A percentile compares a stretch with the other conserved stretches of the same genome.
These are phyloP conservation scores for Aphanomyces cochlioides DNA, from an alignment of 352 stramenopile species.

Conservation along the genomic window DNA sequence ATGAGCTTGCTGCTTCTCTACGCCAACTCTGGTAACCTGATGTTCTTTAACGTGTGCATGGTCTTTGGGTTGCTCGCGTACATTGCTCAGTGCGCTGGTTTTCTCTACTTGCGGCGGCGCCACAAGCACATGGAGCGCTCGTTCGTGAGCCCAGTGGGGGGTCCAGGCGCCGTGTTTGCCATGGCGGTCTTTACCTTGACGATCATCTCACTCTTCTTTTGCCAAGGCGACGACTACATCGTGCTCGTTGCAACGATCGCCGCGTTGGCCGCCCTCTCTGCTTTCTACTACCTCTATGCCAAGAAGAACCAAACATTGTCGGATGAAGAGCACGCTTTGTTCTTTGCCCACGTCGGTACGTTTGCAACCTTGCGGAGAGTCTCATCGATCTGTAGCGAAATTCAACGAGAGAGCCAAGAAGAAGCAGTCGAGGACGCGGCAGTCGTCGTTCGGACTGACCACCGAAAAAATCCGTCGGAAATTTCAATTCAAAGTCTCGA, in stretches of 20 bases:
- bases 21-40: background rate
- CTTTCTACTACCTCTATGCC: slow-evolving; percentile 33
- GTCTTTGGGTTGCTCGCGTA: slow-evolving; percentile 32
- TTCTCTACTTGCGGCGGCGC: slow-evolving; percentile 36
- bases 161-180: slow-evolving; percentile 31
- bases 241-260: slow-evolving; percentile 21
- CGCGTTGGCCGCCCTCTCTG: slow-evolving; percentile 3
- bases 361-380: no score
- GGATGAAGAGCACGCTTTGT: slow-evolving; percentile 25
- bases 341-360: slow-evolving; percentile 11
- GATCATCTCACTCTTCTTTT: slow-evolving; percentile 25
- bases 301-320: slow-evolving; percentile 34
- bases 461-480: no score
- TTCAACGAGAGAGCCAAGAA: no score
- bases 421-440: no score
- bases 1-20: slow-evolving; percentile 24
- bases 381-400: no score
- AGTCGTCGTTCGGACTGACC: no score
- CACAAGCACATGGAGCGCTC: slow-evolving; percentile 44
- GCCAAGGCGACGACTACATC: slow-evolving; percentile 27
- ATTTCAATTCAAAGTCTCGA: no score
- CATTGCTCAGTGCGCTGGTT: slow-evolving; percentile 32
- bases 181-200: slow-evolving; percentile 28
- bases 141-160: slow-evolving; percentile 33
- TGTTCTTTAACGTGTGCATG: slow-evolving; percentile 28